Base-by-base conservation (phyloP, 2,329 filamentous ascomycete species). In the Anthostomella pinea region DNA sequence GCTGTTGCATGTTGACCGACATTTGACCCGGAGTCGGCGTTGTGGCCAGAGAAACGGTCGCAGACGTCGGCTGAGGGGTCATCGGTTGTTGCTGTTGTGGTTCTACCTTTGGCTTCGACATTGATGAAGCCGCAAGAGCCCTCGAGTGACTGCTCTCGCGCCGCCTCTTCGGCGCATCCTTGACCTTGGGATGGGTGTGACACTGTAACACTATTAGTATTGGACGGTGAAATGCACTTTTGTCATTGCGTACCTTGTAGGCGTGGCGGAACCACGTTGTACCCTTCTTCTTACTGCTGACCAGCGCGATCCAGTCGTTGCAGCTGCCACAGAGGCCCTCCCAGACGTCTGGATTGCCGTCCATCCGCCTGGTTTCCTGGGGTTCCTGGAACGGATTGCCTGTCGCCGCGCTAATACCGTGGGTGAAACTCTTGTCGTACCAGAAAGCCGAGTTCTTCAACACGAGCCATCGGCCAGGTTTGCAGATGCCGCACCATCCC, bases 391-490 rank as follows among this genome's bases (percentile, higher is more conserved):
- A 91, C 3, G 83, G 79, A 45, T 75, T 81, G 16, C 87, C 87
- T 0, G 87, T 91, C 4, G 85, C 83, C 18, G 85, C 87, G 56
- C 84, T 88, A 59, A 94, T 87, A 32, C 87, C 87, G 56, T 94
- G 88, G 2, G 85, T 87, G 60, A 93, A 94, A 39, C 83, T 87
- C 70, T 93, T 91, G 68, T 94, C 87, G 62, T 94, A 94, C 87
- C 88, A 94, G 61, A 87, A 95, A 6, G 87, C 87, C 37, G 85
- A 90, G 65, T 94, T 93, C 69, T 93, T 94, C 41, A 95, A 70
- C 11, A 90, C 86, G 35, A 91, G 75, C 88, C 88, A 94, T 32
- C 86, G 74, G 3, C 86, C 86, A 3, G 86, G 84, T 60, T 89
- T 90, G 69, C 87, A 94, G 51, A 91, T 85, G 15, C 87, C 86